These are phyloP conservation scores for Calamus simplicifolius DNA, from an alignment of 176 grass and related monocot genomes.

Conservation along the genomic window DNA sequence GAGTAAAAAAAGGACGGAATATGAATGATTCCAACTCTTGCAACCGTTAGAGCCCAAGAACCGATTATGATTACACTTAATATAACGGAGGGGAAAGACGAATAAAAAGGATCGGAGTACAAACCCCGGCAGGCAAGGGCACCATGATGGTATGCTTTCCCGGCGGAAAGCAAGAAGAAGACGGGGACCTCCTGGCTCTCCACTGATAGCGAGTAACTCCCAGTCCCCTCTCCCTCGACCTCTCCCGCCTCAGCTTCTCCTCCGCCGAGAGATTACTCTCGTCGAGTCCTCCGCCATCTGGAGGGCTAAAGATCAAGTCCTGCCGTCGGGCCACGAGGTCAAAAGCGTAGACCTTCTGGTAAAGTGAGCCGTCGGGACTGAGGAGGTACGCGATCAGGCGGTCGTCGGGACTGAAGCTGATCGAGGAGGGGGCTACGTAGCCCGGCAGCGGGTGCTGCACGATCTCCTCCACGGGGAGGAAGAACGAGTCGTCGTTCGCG, in stretches of 20 bases:
- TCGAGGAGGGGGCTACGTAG: conserved; percentile 53
- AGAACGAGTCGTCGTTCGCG: conserved; percentile 19
- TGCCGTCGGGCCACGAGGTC: conserved; percentile 41
- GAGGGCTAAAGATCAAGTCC: conserved; percentile 65
- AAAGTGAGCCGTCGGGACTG: conserved; percentile 78
- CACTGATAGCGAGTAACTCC: conserved; percentile 90
- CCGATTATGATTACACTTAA: no score
- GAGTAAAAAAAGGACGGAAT: no score
- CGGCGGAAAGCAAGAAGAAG: conserved; percentile 4
- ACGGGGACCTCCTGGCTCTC: conserved; percentile 34
- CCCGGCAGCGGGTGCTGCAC: conserved; percentile 87
- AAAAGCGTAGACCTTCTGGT: conserved; percentile 72
- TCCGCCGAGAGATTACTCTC: conserved; percentile 77
- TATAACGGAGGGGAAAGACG: not conserved
- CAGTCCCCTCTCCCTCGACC: conserved; percentile 77
- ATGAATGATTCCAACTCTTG: no score
- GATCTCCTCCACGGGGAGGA: conserved; percentile 62
- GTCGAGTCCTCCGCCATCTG: conserved; percentile 74
- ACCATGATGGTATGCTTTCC: conserved; percentile 57
- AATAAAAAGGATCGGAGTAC: conserved; percentile 22
- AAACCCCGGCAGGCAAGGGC: conserved; percentile 77
- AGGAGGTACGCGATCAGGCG: conserved; percentile 58
- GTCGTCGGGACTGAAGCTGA: conserved; percentile 92
- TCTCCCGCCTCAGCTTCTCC: conserved; percentile 80
- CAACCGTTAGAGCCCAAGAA: no score